A percentile compares a stretch with the other conserved stretches of the same genome.
Evolutionary conservation across 768 basidiomycete species (phyloP).

Genomic region (Mycena floridula): DNA sequence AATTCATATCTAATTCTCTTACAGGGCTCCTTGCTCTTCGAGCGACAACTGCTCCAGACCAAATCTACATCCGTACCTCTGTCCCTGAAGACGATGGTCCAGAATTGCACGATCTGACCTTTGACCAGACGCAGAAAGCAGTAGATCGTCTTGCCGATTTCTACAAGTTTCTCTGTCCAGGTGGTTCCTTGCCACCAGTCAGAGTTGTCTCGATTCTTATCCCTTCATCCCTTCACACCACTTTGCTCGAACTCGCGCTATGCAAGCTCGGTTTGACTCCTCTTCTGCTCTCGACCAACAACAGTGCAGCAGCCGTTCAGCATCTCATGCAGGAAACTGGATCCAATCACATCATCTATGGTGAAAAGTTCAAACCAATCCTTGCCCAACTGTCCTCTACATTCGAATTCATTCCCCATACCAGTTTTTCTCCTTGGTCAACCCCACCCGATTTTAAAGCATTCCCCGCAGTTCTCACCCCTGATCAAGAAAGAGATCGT

Average conservation of each 20-base stretch:
- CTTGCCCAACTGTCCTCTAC: constrained; percentile 11
- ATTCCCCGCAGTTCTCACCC: constrained; percentile 19
- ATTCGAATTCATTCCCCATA: constrained; percentile 22
- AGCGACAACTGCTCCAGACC: constrained; percentile 14
- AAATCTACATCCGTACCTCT: constrained; percentile 17
- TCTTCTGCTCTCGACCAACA: constrained; percentile 37
- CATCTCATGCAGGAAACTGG: constrained; percentile 33
- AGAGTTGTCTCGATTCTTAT: constrained; percentile 30
- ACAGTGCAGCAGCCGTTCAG: constrained; percentile 37
- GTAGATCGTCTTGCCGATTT: constrained; percentile 24
- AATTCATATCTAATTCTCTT: constrained; percentile 17
- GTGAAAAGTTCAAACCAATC: constrained; percentile 26
- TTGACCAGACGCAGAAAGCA: constrained; percentile 12
- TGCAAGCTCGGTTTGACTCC: constrained; percentile 31
- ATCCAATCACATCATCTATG: constrained; percentile 32
- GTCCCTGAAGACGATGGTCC: constrained; percentile 9
- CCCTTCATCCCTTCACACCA: constrained; percentile 32
- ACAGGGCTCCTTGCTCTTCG: constrained; percentile 17
- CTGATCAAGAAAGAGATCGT: constrained; percentile 25
- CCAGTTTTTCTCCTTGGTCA: constrained; percentile 22
- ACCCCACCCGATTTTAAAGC: constrained; percentile 16
- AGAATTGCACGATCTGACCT: constrained; percentile 12
- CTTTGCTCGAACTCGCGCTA: constrained; percentile 35
- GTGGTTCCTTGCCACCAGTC: constrained; percentile 22
- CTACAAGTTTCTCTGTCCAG: constrained; percentile 14